Conservation (phyloP, 2,329 filamentous ascomycete species). For the Fusarium sp. region DNA sequence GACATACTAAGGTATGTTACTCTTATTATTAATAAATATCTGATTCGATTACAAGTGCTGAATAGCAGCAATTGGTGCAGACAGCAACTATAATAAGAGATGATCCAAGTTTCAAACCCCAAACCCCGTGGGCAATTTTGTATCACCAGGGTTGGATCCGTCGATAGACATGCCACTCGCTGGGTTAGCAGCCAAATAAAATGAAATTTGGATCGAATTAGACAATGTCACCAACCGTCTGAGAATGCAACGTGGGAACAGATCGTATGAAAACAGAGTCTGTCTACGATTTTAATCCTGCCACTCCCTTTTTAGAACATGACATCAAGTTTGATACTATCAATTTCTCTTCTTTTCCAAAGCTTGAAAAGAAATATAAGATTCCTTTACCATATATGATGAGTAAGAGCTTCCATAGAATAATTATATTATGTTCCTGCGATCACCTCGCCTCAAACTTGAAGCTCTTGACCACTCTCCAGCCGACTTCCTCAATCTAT, state of each 20-base stretch:
- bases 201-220: neutral
- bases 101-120: neutral
- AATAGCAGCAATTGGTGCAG: neutral
- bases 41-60: neutral
- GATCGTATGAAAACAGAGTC: neutral
- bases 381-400: neutral
- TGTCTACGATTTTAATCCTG: neutral
- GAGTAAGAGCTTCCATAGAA: neutral
- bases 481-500: conserved; percentile 60
- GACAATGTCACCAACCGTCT: neutral
- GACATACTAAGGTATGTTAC: neutral
- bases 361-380: neutral
- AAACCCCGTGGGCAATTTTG: neutral
- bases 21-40: neutral
- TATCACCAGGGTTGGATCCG: neutral
- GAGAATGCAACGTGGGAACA: neutral
- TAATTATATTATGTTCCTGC: conserved; percentile 34
- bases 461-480: conserved; percentile 60
- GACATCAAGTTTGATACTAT: neutral
- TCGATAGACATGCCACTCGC: neutral
- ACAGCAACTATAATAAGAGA: neutral
- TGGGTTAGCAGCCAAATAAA: neutral
- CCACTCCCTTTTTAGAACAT: neutral
- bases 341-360: neutral
- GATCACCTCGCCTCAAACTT: conserved; percentile 52